phyloP scores from a whole-genome alignment of 257 asterid species.

The Fraxinus quadrangulata region DNA sequence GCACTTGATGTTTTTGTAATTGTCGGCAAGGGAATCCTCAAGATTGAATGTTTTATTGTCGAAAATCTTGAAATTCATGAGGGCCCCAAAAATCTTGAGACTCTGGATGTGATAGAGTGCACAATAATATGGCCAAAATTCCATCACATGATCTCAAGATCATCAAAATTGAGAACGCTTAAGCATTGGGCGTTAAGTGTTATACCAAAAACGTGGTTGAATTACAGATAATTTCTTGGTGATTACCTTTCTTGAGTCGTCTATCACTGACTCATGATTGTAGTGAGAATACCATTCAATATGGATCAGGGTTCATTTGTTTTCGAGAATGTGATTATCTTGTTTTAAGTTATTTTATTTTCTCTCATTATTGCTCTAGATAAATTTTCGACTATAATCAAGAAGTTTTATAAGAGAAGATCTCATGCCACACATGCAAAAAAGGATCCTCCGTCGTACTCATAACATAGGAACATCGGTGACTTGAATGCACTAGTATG shows the following conservation, averaged over 20 bases:
- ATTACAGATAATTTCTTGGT: constrained; percentile 71
- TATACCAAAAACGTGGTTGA: constrained; percentile 56
- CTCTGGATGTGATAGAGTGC: constrained; percentile 54
- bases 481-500: too few relatives aligned
- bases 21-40: constrained; percentile 70
- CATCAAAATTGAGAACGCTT: constrained; percentile 62
- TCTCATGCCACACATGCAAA: too few relatives aligned
- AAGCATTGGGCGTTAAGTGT: constrained; percentile 84
- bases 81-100: constrained; percentile 70
- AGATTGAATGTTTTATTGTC: constrained; percentile 83
- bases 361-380: too few relatives aligned
- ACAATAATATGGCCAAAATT: constrained; percentile 87
- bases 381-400: too few relatives aligned
- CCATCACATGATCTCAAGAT: constrained; percentile 78
- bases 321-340: constrained; percentile 64
- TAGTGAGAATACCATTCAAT: constrained; percentile 61
- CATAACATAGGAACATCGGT: too few relatives aligned
- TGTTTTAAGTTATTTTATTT: too few relatives aligned
- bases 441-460: too few relatives aligned
- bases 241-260: constrained; percentile 69
- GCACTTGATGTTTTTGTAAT: constrained; percentile 81
- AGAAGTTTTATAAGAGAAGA: too few relatives aligned
- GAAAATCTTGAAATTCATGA: constrained; percentile 87
- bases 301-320: constrained; percentile 70
- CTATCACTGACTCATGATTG: constrained; percentile 73